A percentile compares a stretch with the other conserved stretches of the same genome.
Evolutionary conservation across 306 rosid species (phyloP).

Genomic region (Acacia confusa): DNA sequence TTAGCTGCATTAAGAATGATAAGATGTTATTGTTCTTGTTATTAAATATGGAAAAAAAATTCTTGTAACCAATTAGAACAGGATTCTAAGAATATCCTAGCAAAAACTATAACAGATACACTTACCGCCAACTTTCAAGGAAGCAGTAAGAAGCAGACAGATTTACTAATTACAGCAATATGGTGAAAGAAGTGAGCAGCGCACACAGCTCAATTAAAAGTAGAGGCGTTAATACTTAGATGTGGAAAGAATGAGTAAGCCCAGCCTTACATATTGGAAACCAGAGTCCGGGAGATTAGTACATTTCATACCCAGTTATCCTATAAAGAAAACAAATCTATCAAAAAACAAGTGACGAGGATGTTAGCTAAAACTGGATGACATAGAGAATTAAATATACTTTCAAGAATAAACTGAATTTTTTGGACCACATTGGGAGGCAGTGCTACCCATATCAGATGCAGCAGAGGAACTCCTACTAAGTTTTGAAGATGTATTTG

Average conservation of each 20-base stretch:
- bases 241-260: background rate
- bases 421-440: constrained; percentile 50
- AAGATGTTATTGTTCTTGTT: background rate
- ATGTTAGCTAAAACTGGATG: background rate
- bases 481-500: constrained; percentile 39
- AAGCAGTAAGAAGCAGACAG: background rate
- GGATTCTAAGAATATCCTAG: constrained; percentile 6
- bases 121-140: background rate
- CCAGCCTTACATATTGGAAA: background rate
- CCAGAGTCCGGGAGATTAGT: background rate
- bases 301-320: background rate
- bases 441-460: constrained; percentile 63
- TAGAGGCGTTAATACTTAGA: constrained; percentile 1
- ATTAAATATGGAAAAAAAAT: background rate
- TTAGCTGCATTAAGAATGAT: background rate
- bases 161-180: constrained; percentile 1
- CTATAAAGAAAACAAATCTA: background rate
- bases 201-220: background rate
- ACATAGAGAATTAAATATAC: background rate
- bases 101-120: background rate
- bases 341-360: background rate
- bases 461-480: constrained; percentile 62
- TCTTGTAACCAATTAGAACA: background rate
- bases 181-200: background rate
- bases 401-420: constrained; percentile 55